Base-by-base conservation (phyloP, 2,329 filamentous ascomycete genomes). In the Ascochyta rabiei region DNA sequence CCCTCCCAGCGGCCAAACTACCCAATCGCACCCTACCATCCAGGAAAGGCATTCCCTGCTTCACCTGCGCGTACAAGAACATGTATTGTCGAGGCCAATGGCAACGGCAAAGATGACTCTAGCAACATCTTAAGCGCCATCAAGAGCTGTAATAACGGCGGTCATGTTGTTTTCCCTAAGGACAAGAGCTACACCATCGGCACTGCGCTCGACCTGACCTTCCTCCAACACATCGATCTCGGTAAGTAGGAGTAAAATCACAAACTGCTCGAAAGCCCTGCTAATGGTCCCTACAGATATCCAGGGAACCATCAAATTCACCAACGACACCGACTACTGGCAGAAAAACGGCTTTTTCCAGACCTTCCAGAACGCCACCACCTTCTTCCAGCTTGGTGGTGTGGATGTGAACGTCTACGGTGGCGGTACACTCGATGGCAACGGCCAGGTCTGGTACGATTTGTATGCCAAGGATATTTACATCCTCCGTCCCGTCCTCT, bases 261-360 rank as follows among this genome's bases (percentile, higher is more conserved):
- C 12, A 31, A 30, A 9, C 5, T 6, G 9, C 6, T 3, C 9
- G 1, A 8, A 21, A 4, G 13, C 18, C 1, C 28, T 16, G 1
- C 54, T 68, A 40, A 70, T 26, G 2, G 1, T 13, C 2, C 4
- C 2, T 10, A 6, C 53, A 83, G 83, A 84, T 58, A 82, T 86
- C 56, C 80, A 82, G 64, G 86, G 84, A 19, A 81, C 80, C 19
- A 79, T 89, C 18, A 77, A 82, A 51, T 90, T 90, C 74, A 84
- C 82, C 50, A 82, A 86, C 45, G 85, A 90, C 67, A 86, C 86
- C 1, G 81, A 84, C 60, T 90, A 89, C 73, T 90, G 88, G 88
- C 80, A 86, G 59, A 80, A 79, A 8, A 81, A 89, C 64, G 79
- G 81, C 37, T 89, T 89, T 78, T 81, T 82, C 50, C 85, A 86